Evolutionary conservation across 2,329 filamentous ascomycete genomes (phyloP).

Genomic region (Penicillium sp.): DNA sequence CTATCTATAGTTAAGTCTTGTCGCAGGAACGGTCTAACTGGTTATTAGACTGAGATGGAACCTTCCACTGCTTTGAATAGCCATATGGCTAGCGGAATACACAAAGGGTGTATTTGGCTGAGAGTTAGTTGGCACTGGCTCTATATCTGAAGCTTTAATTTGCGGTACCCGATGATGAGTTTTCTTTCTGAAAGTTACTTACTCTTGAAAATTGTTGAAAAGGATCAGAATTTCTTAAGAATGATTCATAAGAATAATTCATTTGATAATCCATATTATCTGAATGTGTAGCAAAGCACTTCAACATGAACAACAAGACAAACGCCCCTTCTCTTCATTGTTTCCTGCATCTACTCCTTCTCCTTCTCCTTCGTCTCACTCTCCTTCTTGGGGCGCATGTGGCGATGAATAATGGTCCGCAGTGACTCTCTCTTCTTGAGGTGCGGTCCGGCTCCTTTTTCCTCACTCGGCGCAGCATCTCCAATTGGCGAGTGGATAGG

Average conservation of each 20-base stretch:
- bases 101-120: not conserved
- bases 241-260: not conserved
- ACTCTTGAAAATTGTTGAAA: no score
- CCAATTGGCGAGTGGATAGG: not conserved
- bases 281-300: not conserved
- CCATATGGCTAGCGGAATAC: not conserved
- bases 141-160: not conserved
- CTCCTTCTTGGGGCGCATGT: constrained; percentile 5
- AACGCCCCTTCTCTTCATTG: not conserved
- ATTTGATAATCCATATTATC: not conserved
- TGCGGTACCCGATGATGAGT: not conserved
- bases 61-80: no score
- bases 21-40: not conserved
- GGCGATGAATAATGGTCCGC: constrained; percentile 21
- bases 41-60: no score
- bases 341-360: not conserved
- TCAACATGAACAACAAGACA: not conserved
- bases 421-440: constrained; percentile 25
- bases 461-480: not conserved
- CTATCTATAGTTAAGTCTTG: not conserved
- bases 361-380: constrained; percentile 2
- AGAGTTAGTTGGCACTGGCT: not conserved
- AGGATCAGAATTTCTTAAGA: not conserved
- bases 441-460: constrained; percentile 27
- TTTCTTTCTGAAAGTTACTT: not conserved